Percentiles rank a stretch among this genome's conserved stretches.
Evolutionary conservation across 1,284 basidiomycete species (phyloP).

Genomic region (Bondarzewia mesenterica): DNA sequence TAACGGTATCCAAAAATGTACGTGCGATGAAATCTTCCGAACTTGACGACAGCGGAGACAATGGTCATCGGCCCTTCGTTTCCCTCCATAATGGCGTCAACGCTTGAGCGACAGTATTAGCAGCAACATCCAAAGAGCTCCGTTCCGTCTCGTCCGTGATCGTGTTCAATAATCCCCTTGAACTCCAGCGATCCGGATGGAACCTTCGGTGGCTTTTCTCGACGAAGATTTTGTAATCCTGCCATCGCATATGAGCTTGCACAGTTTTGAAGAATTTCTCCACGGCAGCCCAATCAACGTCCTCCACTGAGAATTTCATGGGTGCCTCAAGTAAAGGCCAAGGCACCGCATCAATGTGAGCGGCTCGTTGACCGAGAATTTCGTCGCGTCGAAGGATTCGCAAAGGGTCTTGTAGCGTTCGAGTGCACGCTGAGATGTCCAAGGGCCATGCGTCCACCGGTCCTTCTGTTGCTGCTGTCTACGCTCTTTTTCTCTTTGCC

Average conservation of each 20-base stretch:
- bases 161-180: conserved; percentile 42
- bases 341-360: conserved; percentile 51
- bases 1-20: too few relatives aligned
- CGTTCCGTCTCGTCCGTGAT: conserved; percentile 44
- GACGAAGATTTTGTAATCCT: conserved; percentile 56
- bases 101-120: conserved; percentile 53
- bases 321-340: conserved; percentile 63
- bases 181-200: conserved; percentile 61
- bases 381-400: conserved; percentile 54
- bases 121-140: conserved; percentile 48
- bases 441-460: conserved; percentile 47
- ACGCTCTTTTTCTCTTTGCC: conserved; percentile 23
- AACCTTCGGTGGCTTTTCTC: conserved; percentile 64
- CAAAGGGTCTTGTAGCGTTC: conserved; percentile 53
- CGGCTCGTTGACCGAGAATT: conserved; percentile 41
- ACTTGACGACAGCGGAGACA: too few relatives aligned
- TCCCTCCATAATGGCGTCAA: conserved; percentile 52
- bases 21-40: too few relatives aligned
- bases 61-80: conserved; percentile 22
- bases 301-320: conserved; percentile 41
- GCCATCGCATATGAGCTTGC: conserved; percentile 37
- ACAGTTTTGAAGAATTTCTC: conserved; percentile 59
- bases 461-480: conserved; percentile 27
- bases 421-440: conserved; percentile 53
- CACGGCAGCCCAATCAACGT: conserved; percentile 61